These are phyloP conservation scores for Erythrophleum ivorense DNA, from an alignment of 331 rosid genomes.

Conservation along the genomic window DNA sequence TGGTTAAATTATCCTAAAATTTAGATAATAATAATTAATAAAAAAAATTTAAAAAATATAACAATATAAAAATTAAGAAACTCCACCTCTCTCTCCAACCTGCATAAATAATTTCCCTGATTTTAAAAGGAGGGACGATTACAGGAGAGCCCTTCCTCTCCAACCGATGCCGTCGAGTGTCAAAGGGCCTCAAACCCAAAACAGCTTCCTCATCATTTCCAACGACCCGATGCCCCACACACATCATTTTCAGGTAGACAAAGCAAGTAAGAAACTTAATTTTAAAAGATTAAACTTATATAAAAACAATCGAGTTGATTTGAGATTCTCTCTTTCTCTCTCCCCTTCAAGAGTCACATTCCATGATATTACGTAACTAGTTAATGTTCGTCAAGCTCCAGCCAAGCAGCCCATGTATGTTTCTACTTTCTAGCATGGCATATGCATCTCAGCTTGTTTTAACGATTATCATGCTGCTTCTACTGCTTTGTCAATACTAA, in stretches of 20 bases:
- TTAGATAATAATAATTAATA: too few relatives aligned
- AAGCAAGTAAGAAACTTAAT: slow-evolving; percentile 42
- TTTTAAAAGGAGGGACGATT: background rate
- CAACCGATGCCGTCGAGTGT: slow-evolving; percentile 42
- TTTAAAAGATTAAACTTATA: background rate
- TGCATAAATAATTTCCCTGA: too few relatives aligned
- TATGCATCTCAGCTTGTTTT: slow-evolving; percentile 27
- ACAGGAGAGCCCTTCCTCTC: slow-evolving; percentile 35
- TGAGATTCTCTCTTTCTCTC: slow-evolving; percentile 36
- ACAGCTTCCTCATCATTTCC: slow-evolving; percentile 66
- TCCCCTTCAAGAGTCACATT: slow-evolving; percentile 48
- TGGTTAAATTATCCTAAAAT: too few relatives aligned
- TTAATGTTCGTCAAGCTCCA: slow-evolving; percentile 52
- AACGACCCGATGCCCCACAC: slow-evolving; percentile 60
- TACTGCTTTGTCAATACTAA: slow-evolving; percentile 15
- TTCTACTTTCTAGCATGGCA: slow-evolving; percentile 19
- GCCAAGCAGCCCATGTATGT: slow-evolving; percentile 35
- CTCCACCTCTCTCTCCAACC: too few relatives aligned
- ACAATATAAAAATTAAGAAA: too few relatives aligned
- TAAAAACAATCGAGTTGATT: slow-evolving; percentile 3
- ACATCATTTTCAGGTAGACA: slow-evolving; percentile 68
- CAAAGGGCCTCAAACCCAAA: slow-evolving; percentile 48
- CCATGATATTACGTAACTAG: slow-evolving; percentile 80
- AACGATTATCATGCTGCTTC: slow-evolving; percentile 23
- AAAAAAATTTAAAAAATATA: too few relatives aligned